phyloP scores from a whole-genome alignment of 2,329 filamentous ascomycete genomes.

The Colletotrichum somersetense region DNA sequence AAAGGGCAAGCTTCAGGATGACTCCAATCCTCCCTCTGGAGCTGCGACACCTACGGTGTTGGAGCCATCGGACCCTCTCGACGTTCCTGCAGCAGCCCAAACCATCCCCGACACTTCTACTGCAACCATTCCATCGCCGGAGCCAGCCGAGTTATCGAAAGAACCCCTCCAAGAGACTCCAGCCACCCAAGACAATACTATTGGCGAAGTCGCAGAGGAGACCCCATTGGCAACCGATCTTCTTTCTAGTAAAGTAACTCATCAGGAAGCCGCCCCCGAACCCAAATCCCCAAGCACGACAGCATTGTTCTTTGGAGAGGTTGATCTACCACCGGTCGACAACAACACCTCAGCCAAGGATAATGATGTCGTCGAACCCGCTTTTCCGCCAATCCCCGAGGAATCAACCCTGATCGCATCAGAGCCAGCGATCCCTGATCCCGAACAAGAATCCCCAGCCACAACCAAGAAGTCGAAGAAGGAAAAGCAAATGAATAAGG shows the following conservation, averaged over 20 bases:
- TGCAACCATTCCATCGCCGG: neutral
- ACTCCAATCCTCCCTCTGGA: constrained; percentile 21
- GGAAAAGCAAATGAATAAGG: constrained; percentile 48
- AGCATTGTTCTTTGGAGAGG: neutral
- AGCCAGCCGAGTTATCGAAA: neutral
- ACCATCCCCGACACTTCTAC: neutral
- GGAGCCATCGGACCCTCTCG: constrained; percentile 8
- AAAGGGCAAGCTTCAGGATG: constrained; percentile 38
- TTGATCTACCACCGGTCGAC: neutral
- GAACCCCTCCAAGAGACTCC: neutral
- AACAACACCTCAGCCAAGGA: neutral
- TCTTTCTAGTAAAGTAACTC: neutral
- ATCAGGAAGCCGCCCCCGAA: neutral
- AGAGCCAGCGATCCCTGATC: neutral
- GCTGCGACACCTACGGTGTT: constrained; percentile 31
- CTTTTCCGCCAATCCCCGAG: neutral
- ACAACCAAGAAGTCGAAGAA: constrained; percentile 44
- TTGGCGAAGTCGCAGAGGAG: neutral
- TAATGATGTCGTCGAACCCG: neutral
- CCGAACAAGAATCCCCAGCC: neutral
- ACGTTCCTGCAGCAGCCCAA: neutral
- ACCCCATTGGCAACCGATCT: neutral
- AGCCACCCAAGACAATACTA: neutral
- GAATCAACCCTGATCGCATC: neutral
- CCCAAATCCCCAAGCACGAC: neutral